Base-by-base conservation (phyloP, 2,329 filamentous ascomycete genomes). In the Colletotrichum trifolii region DNA sequence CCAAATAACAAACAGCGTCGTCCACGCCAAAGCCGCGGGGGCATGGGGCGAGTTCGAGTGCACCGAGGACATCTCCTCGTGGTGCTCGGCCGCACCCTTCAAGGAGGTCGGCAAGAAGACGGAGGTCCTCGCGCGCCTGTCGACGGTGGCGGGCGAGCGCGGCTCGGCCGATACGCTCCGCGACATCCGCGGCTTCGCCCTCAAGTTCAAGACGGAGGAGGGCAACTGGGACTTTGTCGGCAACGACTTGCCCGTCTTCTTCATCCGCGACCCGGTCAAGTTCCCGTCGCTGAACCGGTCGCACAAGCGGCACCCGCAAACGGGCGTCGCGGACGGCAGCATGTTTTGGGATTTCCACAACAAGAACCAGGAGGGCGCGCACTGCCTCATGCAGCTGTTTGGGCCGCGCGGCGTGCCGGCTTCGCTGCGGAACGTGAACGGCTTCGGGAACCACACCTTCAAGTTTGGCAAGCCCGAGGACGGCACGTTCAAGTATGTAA, bases 161-260 rank as follows among this genome's bases (percentile, higher is more conserved):
- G 91, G 90, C 25, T 90, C 87, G 69, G 84, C 87, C 3, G 91
- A 93, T 70, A 89, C 88, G 0, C 89, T 84, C 6, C 85, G 91
- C 36, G 91, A 93, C 78, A 88, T 92, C 0, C 89, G 90, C 67
- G 90, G 90, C 2, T 92, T 92, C 70, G 90, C 90, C 3, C 73
- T 73, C 12, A 73, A 77, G 64, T 74, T 79, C 73, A 92, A 92
- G 71, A 92, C 90, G 0, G 88, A 91, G 43, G 89, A 91, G 70
- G 90, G 90, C 34, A 93, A 92, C 74, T 70, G 72, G 10, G 72
- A 73, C n/a, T 73, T 71, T 64, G 72, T 73, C 2, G 73, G 71
- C 34, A 71, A 85, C 82, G 52, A 83, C 84, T 61, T 89, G 68
- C 78, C 77, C 1, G 73, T 78, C 8, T 80, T 80, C 68, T 78